phyloP scores from a whole-genome alignment of 2,329 filamentous ascomycete species.

The Fusarium metavorans region DNA sequence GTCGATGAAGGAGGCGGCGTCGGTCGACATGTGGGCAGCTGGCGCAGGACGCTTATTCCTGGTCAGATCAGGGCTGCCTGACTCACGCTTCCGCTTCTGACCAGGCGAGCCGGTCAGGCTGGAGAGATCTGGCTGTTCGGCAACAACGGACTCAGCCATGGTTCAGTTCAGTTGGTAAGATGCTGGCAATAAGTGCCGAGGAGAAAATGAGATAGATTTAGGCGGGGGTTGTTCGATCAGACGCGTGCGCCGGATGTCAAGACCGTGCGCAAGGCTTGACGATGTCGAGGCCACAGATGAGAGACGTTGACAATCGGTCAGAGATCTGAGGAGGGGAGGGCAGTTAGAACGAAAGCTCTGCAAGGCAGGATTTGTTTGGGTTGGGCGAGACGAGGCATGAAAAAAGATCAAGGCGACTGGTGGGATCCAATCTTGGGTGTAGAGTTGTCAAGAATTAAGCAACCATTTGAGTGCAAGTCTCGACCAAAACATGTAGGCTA shows the following conservation, averaged over 20 bases:
- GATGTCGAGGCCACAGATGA: constrained; percentile 40
- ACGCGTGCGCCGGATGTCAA: constrained; percentile 22
- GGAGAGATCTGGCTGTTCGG: constrained; percentile 62
- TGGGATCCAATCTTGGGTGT: neutral
- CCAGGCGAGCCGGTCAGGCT: constrained; percentile 57
- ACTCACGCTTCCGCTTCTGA: constrained; percentile 68
- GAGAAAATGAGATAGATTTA: constrained; percentile 1
- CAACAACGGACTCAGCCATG: constrained; percentile 62
- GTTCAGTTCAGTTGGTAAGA: constrained; percentile 29
- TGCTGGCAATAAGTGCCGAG: constrained; percentile 1
- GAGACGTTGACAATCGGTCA: constrained; percentile 35
- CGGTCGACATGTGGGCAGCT: constrained; percentile 59
- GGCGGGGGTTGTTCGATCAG: constrained; percentile 25
- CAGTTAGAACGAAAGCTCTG: constrained; percentile 37
- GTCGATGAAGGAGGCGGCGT: constrained; percentile 66
- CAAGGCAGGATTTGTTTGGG: constrained; percentile 8
- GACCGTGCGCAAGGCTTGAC: constrained; percentile 23
- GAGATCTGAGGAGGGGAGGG: constrained; percentile 36
- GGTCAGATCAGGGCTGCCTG: constrained; percentile 62
- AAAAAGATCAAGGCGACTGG: neutral
- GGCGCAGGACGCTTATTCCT: constrained; percentile 64
- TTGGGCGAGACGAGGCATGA: constrained; percentile 20
- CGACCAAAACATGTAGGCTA: constrained; percentile 14
- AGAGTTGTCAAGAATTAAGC: constrained; percentile 9
- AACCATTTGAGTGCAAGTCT: constrained; percentile 8